Conservation (phyloP, 176 grass and related monocot species). For the maize (Zea mays) region DNA sequence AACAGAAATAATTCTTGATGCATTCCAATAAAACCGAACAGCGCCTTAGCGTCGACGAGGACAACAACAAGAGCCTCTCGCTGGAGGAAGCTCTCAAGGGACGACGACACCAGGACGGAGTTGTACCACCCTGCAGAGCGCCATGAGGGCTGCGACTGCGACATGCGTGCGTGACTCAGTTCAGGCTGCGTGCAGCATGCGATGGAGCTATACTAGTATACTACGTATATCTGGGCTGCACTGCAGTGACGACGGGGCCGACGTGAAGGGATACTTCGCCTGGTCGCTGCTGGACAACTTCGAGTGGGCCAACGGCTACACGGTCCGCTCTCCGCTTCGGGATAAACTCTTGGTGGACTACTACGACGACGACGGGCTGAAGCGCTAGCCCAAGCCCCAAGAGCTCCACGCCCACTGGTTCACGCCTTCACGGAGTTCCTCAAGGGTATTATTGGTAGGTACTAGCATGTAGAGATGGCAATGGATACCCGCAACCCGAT, state of each 20-base stretch:
- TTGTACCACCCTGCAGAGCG: conserved; percentile 46
- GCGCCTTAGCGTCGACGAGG: conserved; percentile 39
- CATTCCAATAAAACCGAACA: too few species aligned
- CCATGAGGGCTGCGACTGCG: conserved; percentile 36
- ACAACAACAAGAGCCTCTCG: conserved; percentile 43
- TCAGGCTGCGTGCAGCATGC: background rate
- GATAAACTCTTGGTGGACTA: conserved; percentile 39
- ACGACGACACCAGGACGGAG: conserved; percentile 47
- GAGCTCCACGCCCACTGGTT: conserved; percentile 55
- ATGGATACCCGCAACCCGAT: too few species aligned
- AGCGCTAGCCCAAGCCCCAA: conserved; percentile 61
- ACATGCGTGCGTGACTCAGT: too few species aligned
- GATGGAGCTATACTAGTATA: too few species aligned
- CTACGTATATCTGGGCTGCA: background rate
- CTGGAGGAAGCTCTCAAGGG: conserved; percentile 61
- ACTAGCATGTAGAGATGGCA: too few species aligned
- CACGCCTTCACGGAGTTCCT: conserved; percentile 61
- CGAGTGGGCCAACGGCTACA: conserved; percentile 52
- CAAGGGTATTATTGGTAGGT: too few species aligned
- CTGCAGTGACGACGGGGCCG: conserved; percentile 54
- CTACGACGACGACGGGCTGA: conserved; percentile 42
- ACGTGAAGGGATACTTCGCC: conserved; percentile 68
- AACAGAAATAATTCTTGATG: too few species aligned
- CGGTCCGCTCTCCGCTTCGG: conserved; percentile 68
- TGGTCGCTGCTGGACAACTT: conserved; percentile 73